Base-by-base conservation (phyloP, 176 grass and related monocot species). In the Themeda triandra region DNA sequence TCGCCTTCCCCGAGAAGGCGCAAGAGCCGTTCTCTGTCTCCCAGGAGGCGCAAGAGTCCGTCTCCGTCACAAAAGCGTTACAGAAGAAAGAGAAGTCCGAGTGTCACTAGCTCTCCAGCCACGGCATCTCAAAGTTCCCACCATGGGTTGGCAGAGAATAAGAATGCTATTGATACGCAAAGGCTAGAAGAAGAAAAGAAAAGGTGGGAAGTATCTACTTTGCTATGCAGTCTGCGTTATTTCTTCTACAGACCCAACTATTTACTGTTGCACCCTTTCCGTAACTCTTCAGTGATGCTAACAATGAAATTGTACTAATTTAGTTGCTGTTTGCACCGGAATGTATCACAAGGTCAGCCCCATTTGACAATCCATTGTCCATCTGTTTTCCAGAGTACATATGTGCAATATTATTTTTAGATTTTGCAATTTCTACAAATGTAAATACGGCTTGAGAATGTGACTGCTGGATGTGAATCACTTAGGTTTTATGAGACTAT, bases 171-270 rank as follows among this genome's bases (percentile, higher is more conserved):
- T 86, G 89, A 99, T 85, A 96, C 82, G 66, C 81, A 89, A 90
- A 99, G 73, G 82, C 84, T 90, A 76, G 92, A 99, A 92, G 93
- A 98, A 92, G 96, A 99, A 86, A 99, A 94, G 93, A 96, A 88
- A 96, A 93, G 96, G 93, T 99, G 83, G 92, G 87, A 66, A 77
- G 89, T 88, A 92, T 88, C 79, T 66, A 13, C 68, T 85, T 89
- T 89, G 66, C 62, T 87, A 44, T 33, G 35, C 71, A 71, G 45
- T 75, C 10, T 83, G 60, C 18, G 83, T 73, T 82, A 53, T 83
- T 12, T 58, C 25, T 75, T 71, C 14, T 51, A 23, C 31, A 63
- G 53, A 84, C 14, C 29, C 86, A 67, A 86, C 41, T 73, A 2
- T 82, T 82, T 41, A 35, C 45, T 63, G 13, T 69, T 76, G 40